A percentile compares a stretch with the other conserved stretches of the same genome.
phyloP scores from a whole-genome alignment of 169 alveolate species.

The Perkinsus marinus region DNA sequence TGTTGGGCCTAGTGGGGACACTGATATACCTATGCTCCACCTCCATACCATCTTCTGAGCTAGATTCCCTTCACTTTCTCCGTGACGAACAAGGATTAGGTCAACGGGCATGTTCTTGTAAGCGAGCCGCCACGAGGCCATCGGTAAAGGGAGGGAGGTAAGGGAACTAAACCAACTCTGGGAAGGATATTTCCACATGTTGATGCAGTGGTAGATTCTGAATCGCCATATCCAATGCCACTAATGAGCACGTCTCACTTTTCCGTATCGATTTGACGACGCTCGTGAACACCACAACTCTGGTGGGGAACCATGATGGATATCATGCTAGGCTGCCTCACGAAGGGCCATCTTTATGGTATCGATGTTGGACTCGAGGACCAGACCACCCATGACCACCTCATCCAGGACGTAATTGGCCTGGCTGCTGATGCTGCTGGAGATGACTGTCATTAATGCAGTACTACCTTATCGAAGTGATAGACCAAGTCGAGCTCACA shows the following conservation, averaged over 20 bases:
- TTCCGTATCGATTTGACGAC: neutral
- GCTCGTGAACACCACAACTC: neutral
- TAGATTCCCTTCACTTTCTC: slow-evolving; percentile 40
- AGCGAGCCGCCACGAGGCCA: neutral
- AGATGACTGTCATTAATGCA: neutral
- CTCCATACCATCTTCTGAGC: slow-evolving; percentile 24
- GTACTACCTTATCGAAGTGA: slow-evolving; percentile 62
- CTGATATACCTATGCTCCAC: neutral
- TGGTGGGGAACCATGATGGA: neutral
- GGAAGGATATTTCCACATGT: too few species aligned
- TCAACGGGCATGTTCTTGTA: slow-evolving; percentile 43
- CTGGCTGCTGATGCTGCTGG: slow-evolving; percentile 8
- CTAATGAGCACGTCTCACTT: too few species aligned
- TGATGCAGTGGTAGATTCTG: too few species aligned
- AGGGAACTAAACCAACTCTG: too few species aligned
- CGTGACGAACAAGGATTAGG: slow-evolving; percentile 40
- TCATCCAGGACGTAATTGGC: slow-evolving; percentile 70
- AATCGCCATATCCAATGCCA: too few species aligned
- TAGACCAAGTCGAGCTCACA: slow-evolving; percentile 77
- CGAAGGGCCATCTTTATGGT: neutral
- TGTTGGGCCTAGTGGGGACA: slow-evolving; percentile 11
- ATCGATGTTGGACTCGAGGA: slow-evolving; percentile 24
- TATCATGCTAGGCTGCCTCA: neutral
- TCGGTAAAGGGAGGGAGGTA: too few species aligned
- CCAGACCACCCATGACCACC: slow-evolving; percentile 63